Evolutionary conservation across 257 asterid genomes (phyloP).

Genomic region (Fraxinus excelsior): DNA sequence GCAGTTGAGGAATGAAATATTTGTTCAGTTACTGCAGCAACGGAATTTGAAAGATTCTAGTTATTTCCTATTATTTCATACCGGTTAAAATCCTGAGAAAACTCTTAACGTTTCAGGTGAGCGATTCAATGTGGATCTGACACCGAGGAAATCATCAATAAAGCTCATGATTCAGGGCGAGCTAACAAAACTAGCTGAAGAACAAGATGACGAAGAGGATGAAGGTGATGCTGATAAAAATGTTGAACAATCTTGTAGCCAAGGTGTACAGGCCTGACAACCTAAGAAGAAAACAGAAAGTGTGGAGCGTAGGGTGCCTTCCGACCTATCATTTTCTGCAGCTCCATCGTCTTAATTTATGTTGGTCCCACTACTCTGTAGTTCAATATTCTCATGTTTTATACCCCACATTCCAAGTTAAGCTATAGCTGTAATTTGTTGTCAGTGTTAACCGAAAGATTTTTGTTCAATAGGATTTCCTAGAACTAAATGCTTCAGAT

Average conservation of each 20-base stretch:
- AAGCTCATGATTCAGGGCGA: constrained; percentile 29
- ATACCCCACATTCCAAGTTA: background rate
- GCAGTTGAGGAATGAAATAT: background rate
- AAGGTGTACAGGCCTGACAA: constrained; percentile 26
- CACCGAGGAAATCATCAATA: constrained; percentile 26
- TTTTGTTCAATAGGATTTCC: constrained; percentile 15
- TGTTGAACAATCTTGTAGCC: constrained; percentile 7
- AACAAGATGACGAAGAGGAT: constrained; percentile 27
- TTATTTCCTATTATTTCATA: too few relatives aligned
- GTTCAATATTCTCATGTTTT: constrained; percentile 9
- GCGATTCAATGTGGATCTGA: constrained; percentile 21
- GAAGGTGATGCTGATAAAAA: constrained; percentile 16
- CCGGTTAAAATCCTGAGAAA: background rate
- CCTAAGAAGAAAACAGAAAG: background rate
- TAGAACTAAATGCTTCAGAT: constrained; percentile 9
- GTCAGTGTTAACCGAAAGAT: constrained; percentile 14
- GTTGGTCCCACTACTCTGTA: constrained; percentile 6
- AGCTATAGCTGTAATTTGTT: constrained; percentile 24
- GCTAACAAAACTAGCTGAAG: constrained; percentile 27
- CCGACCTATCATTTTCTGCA: background rate
- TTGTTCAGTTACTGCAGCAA: background rate
- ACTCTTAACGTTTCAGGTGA: constrained; percentile 16
- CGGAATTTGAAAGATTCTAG: too few relatives aligned
- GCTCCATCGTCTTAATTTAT: constrained; percentile 7
- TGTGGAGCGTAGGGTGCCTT: background rate